Conservation (phyloP, 164 flowering plant genomes). For the Macadamia tetraphylla region DNA sequence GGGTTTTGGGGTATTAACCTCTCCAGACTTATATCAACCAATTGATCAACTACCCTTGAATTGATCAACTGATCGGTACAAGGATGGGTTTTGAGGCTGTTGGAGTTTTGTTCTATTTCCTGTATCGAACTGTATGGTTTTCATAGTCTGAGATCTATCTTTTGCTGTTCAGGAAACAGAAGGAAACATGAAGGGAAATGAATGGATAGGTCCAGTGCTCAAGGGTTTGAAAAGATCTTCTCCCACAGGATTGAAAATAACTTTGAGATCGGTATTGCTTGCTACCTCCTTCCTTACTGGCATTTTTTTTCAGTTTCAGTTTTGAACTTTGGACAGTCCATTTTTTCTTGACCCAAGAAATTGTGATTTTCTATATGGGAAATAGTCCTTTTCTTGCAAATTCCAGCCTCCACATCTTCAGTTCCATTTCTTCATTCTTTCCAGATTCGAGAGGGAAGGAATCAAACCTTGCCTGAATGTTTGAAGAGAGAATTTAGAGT, state of each 20-base stretch:
- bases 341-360: too few relatives aligned
- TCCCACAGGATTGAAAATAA: constrained; percentile 83
- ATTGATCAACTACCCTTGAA: too few relatives aligned
- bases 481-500: constrained; percentile 86
- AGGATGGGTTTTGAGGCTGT: too few relatives aligned
- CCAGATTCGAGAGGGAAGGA: constrained; percentile 85
- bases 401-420: neutral
- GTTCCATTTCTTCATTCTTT: neutral
- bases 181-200: constrained; percentile 66
- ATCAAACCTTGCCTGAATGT: constrained; percentile 62
- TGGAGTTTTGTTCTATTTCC: too few relatives aligned
- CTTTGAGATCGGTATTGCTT: constrained; percentile 72
- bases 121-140: neutral
- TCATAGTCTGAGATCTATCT: constrained; percentile 3
- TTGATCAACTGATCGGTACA: too few relatives aligned
- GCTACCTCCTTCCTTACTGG: neutral
- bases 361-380: neutral
- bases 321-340: neutral
- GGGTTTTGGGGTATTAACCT: too few relatives aligned
- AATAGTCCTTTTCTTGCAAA: neutral
- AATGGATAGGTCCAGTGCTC: constrained; percentile 61
- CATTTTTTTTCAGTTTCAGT: neutral
- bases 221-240: constrained; percentile 81
- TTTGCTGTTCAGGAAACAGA: constrained; percentile 63
- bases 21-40: too few relatives aligned